Percentiles rank a stretch among this genome's conserved stretches.
phyloP scores from a whole-genome alignment of 2,329 filamentous ascomycete species.

The Cercospora brassicicola region DNA sequence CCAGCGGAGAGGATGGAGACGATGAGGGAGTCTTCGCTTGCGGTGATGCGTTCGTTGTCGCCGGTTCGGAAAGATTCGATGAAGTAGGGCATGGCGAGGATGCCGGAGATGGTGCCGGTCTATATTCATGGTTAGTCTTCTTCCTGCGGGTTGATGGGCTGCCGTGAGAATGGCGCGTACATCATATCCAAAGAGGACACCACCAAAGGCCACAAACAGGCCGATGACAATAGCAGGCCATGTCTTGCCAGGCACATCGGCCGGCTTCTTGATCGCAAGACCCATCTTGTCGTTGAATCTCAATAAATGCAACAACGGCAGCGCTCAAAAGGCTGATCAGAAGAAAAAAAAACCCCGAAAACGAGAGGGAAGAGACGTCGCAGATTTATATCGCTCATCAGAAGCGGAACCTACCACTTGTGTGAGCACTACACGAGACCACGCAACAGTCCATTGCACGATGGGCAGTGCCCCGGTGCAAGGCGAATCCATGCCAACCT shows the following conservation, averaged over 20 bases:
- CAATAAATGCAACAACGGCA: neutral
- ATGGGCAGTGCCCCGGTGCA: neutral
- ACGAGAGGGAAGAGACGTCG: neutral
- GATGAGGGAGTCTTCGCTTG: slow-evolving; percentile 67
- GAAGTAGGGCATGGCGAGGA: slow-evolving; percentile 37
- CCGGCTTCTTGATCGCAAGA: slow-evolving; percentile 24
- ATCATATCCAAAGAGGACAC: slow-evolving; percentile 38
- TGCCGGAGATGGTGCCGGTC: slow-evolving; percentile 44
- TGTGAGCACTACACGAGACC: neutral
- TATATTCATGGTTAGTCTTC: neutral
- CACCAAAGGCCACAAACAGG: slow-evolving; percentile 44
- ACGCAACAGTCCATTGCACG: slow-evolving; percentile 3
- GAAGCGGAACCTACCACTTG: neutral
- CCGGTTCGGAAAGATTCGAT: slow-evolving; percentile 36
- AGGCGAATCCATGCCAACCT: neutral
- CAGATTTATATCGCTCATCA: neutral
- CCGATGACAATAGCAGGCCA: slow-evolving; percentile 47
- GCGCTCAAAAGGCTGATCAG: neutral
- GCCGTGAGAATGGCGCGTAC: neutral
- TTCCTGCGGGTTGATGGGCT: too few relatives aligned
- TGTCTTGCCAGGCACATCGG: slow-evolving; percentile 31
- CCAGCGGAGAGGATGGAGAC: slow-evolving; percentile 81
- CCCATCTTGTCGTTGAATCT: slow-evolving; percentile 12
- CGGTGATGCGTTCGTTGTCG: slow-evolving; percentile 36
- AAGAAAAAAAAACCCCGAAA: neutral